Evolutionary conservation across 2,329 filamentous ascomycete genomes (phyloP).

Genomic region (Verruconis gallopava): DNA sequence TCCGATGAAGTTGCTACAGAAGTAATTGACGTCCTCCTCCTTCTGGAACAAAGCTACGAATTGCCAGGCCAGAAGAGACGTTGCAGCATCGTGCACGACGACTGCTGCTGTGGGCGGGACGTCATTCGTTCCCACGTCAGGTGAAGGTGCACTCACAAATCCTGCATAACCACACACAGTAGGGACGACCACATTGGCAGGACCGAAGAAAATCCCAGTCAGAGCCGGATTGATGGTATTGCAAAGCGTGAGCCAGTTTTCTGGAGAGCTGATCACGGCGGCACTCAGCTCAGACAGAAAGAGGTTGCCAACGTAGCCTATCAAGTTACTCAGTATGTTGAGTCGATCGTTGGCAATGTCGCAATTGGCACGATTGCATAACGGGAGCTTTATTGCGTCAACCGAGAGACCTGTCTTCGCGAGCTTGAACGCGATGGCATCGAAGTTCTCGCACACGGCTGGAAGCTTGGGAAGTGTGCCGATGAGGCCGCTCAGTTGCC

Average conservation of each 20-base stretch:
- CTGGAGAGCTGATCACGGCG: neutral
- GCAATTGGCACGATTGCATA: neutral
- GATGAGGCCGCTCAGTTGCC: neutral
- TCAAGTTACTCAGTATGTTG: neutral
- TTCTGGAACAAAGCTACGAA: neutral
- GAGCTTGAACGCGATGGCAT: neutral
- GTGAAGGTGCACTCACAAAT: neutral
- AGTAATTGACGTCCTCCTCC: neutral
- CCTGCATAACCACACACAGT: neutral
- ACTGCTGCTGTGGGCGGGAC: neutral
- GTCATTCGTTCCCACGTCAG: neutral
- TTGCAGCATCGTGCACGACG: neutral
- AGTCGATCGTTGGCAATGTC: neutral
- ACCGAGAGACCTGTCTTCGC: neutral
- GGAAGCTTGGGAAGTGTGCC: neutral
- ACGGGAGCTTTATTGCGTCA: neutral
- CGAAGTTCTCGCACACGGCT: neutral
- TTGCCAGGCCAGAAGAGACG: neutral
- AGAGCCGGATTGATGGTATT: neutral
- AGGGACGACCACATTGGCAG: neutral
- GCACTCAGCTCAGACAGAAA: neutral
- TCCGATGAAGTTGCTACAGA: neutral
- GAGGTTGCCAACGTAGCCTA: neutral
- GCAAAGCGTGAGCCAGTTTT: neutral
- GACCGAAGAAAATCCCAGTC: neutral